Conservation (phyloP, 2,329 filamentous ascomycete species). For the Aspergillus sp. region DNA sequence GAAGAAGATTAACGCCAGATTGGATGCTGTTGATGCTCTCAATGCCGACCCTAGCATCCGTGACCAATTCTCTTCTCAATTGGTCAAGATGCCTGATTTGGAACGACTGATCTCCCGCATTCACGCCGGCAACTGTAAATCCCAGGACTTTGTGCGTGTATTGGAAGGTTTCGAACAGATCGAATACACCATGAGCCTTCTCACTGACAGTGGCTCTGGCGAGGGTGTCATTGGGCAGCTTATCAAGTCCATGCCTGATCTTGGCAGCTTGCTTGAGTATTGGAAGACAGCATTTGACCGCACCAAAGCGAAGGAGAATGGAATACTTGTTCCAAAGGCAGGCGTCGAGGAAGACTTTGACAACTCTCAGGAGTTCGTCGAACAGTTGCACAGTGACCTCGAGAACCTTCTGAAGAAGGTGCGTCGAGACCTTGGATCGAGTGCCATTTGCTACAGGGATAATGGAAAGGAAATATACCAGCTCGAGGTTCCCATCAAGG, state of each 20-base stretch:
- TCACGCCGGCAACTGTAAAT: constrained; percentile 81
- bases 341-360: constrained; percentile 93
- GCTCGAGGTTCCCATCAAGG: constrained; percentile 76
- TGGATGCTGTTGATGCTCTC: constrained; percentile 89
- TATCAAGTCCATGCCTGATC: constrained; percentile 76
- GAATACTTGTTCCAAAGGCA: constrained; percentile 73
- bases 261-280: constrained; percentile 64
- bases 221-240: constrained; percentile 80
- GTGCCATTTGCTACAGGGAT: constrained; percentile 67
- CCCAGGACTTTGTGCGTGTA: constrained; percentile 87
- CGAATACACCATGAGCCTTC: constrained; percentile 80
- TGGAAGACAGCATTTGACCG: constrained; percentile 94
- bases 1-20: constrained; percentile 78
- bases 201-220: constrained; percentile 66
- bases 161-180: constrained; percentile 97
- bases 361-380: constrained; percentile 67
- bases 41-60: constrained; percentile 75
- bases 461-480: constrained; percentile 97
- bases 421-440: constrained; percentile 67
- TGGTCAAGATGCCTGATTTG: constrained; percentile 87
- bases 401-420: constrained; percentile 63
- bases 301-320: constrained; percentile 67
- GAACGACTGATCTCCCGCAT: constrained; percentile 91
- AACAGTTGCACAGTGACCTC: constrained; percentile 67
- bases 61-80: constrained; percentile 79